Percentiles rank a stretch among this genome's conserved stretches.
phyloP scores from a whole-genome alignment of 2,329 filamentous ascomycete genomes.

The Incumbomyces lentus region DNA sequence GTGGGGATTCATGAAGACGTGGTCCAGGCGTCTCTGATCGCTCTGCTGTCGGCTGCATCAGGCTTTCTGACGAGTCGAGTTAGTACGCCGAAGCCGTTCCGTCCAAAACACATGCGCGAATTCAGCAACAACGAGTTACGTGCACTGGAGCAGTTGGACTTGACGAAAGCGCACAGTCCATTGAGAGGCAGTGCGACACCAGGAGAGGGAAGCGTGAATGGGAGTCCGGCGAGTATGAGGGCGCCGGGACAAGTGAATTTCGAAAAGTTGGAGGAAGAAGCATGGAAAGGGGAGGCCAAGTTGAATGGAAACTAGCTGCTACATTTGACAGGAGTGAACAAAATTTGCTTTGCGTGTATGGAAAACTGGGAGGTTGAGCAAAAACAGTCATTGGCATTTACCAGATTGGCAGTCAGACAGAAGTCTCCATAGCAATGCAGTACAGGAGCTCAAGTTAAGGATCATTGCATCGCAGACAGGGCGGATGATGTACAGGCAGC shows the following conservation, averaged over 20 bases:
- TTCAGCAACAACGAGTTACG: slow-evolving; percentile 35
- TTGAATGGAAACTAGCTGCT: background rate
- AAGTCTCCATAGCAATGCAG: too few species aligned
- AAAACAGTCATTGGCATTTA: too few species aligned
- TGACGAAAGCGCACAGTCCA: slow-evolving; percentile 13
- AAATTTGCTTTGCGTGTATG: too few species aligned
- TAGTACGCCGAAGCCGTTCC: slow-evolving; percentile 56
- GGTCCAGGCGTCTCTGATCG: slow-evolving; percentile 78
- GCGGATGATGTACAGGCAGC: too few species aligned
- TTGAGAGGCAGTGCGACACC: slow-evolving; percentile 17
- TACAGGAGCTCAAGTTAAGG: too few species aligned
- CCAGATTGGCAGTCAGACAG: too few species aligned
- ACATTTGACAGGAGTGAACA: too few species aligned
- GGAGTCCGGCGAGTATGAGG: slow-evolving; percentile 11
- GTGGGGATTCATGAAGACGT: slow-evolving; percentile 89
- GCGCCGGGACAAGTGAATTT: slow-evolving; percentile 24
- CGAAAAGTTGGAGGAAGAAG: slow-evolving; percentile 29
- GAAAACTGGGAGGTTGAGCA: too few species aligned
- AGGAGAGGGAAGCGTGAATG: slow-evolving; percentile 18
- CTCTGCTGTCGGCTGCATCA: slow-evolving; percentile 65
- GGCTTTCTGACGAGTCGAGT: slow-evolving; percentile 59
- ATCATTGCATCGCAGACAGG: too few species aligned
- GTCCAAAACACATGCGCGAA: slow-evolving; percentile 46
- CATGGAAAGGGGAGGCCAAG: slow-evolving; percentile 18
- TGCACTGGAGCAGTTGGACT: slow-evolving; percentile 32